phyloP scores from a whole-genome alignment of 31 red algal genomes.

The Asparagopsis taxiformis region DNA sequence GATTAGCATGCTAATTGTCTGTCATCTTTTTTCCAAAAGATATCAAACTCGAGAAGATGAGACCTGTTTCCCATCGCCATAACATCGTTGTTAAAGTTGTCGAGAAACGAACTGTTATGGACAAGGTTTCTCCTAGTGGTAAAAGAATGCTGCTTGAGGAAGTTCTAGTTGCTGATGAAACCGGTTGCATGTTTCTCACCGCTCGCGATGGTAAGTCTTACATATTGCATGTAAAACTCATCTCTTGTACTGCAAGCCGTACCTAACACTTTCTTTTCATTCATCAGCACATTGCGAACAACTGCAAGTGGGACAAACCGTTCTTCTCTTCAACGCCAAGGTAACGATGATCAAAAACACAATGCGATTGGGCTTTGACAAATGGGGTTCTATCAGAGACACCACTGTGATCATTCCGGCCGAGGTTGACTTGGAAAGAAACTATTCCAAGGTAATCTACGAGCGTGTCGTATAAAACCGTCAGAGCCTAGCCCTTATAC shows the following conservation, averaged over 20 bases:
- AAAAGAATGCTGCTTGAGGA: background rate
- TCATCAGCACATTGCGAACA: slow-evolving; percentile 25
- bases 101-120: slow-evolving; percentile 13
- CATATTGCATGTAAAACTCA: background rate
- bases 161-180: slow-evolving; percentile 39
- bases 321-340: slow-evolving; percentile 21
- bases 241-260: background rate
- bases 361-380: slow-evolving; percentile 49
- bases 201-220: slow-evolving; percentile 37
- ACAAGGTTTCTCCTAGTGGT: slow-evolving; percentile 1
- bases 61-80: slow-evolving; percentile 15
- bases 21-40: slow-evolving; percentile 8
- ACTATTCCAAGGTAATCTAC: slow-evolving; percentile 49
- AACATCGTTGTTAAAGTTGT: slow-evolving; percentile 42
- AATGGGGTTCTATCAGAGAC: slow-evolving; percentile 29
- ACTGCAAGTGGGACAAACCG: slow-evolving; percentile 14
- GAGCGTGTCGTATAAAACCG: too few relatives aligned
- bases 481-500: too few relatives aligned
- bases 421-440: slow-evolving; percentile 21
- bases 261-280: background rate
- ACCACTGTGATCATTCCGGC: slow-evolving; percentile 30
- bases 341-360: slow-evolving; percentile 18
- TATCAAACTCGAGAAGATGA: slow-evolving; percentile 31
- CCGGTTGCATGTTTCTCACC: slow-evolving; percentile 27
- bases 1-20: too few relatives aligned